Evolutionary conservation across 2,329 filamentous ascomycete species (phyloP).

Genomic region (Aureobasidium leucospermi): DNA sequence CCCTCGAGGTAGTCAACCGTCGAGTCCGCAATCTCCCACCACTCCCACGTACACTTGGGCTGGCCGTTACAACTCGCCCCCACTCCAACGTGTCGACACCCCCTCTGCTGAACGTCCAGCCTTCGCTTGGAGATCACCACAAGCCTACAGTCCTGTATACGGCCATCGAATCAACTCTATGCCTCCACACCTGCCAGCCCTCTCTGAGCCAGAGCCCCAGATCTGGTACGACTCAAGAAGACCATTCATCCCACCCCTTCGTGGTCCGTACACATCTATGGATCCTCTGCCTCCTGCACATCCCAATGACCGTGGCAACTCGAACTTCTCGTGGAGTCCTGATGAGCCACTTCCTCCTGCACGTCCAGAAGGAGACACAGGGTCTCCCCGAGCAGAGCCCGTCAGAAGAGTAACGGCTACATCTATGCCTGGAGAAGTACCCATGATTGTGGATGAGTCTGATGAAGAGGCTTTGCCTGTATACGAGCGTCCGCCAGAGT

Average conservation of each 20-base stretch:
- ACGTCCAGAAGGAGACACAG: background rate
- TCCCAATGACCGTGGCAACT: background rate
- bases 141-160: background rate
- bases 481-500: constrained; percentile 7
- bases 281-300: background rate
- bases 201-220: background rate
- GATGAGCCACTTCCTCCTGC: background rate
- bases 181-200: background rate
- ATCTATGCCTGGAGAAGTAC: background rate
- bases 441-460: background rate
- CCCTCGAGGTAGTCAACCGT: background rate
- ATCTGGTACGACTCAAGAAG: background rate
- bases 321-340: background rate
- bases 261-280: background rate
- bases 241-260: background rate
- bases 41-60: background rate
- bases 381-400: background rate
- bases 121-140: background rate
- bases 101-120: background rate
- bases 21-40: background rate
- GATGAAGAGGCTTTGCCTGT: background rate
- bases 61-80: background rate
- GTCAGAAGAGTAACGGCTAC: background rate
- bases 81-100: background rate
- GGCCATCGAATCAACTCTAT: background rate